A percentile compares a stretch with the other conserved stretches of the same genome.
Evolutionary conservation across 192 early-diverging fungal species (phyloP).

Genomic region (Entophlyctis luteolus): DNA sequence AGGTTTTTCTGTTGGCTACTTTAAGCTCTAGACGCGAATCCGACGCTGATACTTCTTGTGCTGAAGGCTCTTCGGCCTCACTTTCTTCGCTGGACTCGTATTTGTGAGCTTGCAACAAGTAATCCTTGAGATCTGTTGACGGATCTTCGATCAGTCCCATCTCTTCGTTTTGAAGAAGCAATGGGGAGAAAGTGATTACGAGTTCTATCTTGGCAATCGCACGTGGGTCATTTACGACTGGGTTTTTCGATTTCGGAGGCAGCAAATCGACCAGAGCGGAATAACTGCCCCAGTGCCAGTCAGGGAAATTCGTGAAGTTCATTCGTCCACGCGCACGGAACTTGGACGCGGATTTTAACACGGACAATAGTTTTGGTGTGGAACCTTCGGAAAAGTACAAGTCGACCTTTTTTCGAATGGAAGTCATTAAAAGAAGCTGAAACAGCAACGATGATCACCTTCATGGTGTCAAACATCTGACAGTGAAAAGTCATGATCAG

Average conservation of each 20-base stretch:
- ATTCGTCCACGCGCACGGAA: slow-evolving; percentile 7
- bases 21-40: not conserved
- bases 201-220: not conserved
- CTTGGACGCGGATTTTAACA: not conserved
- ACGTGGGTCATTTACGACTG: not conserved
- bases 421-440: not conserved
- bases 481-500: slow-evolving; percentile 25
- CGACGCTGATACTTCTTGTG: not conserved
- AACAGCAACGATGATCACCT: slow-evolving; percentile 10
- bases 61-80: not conserved
- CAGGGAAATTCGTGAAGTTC: not conserved
- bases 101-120: not conserved
- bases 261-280: not conserved
- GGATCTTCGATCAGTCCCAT: too few relatives aligned
- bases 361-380: not conserved
- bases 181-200: slow-evolving; percentile 6
- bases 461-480: slow-evolving; percentile 19
- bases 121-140: not conserved
- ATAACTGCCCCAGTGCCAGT: slow-evolving; percentile 26
- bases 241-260: not conserved
- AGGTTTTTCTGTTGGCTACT: not conserved
- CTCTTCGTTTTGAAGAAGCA: not conserved
- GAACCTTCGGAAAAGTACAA: not conserved
- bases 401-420: not conserved
- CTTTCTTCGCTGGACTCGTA: not conserved